Evolutionary conservation across 2,329 filamentous ascomycete species (phyloP).

Genomic region (Pseudopyrenochaeta lycopersici): DNA sequence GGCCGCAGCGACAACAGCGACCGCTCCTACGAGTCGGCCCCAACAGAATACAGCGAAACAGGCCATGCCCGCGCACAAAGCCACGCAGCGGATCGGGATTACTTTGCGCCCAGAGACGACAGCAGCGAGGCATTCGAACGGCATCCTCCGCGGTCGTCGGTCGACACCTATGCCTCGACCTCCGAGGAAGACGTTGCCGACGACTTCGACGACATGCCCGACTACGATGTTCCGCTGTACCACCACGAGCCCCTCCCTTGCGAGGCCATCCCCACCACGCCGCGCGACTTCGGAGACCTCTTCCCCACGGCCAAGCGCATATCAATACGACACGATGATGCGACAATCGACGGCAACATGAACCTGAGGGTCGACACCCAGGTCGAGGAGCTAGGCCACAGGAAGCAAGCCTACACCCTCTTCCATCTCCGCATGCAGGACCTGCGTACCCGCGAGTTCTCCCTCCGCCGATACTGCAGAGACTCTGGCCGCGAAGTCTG

Average conservation of each 20-base stretch:
- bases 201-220: slow-evolving; percentile 55
- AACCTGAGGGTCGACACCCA: slow-evolving; percentile 89
- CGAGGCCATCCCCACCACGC: slow-evolving; percentile 78
- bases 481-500: slow-evolving; percentile 94
- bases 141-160: slow-evolving; percentile 63
- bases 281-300: slow-evolving; percentile 81
- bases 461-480: slow-evolving; percentile 87
- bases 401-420: slow-evolving; percentile 74
- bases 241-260: slow-evolving; percentile 69
- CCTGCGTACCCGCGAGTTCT: slow-evolving; percentile 85
- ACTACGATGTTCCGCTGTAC: slow-evolving; percentile 68
- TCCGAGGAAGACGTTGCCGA: slow-evolving; percentile 67
- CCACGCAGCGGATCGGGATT: slow-evolving; percentile 32
- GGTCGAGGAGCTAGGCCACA: slow-evolving; percentile 65
- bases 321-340: slow-evolving; percentile 87
- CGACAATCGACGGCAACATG: slow-evolving; percentile 93
- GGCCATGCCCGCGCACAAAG: slow-evolving; percentile 41
- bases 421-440: slow-evolving; percentile 98
- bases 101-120: slow-evolving; percentile 25
- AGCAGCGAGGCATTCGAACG: slow-evolving; percentile 18
- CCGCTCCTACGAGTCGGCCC: slow-evolving; percentile 44
- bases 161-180: slow-evolving; percentile 82
- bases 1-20: slow-evolving; percentile 41
- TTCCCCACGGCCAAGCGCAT: slow-evolving; percentile 87
- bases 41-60: slow-evolving; percentile 48